phyloP scores from a whole-genome alignment of 345 rosid genomes.

The Reutealis trisperma region DNA sequence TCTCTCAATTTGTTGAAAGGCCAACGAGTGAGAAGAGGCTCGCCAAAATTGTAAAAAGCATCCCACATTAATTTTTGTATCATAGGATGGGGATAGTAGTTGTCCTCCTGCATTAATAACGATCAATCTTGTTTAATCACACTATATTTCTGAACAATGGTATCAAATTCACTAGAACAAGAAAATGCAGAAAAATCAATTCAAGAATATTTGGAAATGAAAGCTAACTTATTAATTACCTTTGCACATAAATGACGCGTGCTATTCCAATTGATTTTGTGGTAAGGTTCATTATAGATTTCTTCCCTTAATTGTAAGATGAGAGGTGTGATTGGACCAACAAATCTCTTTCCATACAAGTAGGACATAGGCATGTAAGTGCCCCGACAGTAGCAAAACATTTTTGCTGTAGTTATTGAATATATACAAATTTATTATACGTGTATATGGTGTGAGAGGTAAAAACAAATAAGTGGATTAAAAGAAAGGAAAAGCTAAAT shows the following conservation, averaged over 20 bases:
- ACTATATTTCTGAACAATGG: not conserved
- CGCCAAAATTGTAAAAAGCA: not conserved
- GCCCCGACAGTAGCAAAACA: constrained; percentile 15
- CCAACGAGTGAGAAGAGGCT: constrained; percentile 16
- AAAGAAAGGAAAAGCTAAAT: no score
- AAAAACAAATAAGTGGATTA: no score
- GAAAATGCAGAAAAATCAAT: not conserved
- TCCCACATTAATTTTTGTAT: constrained; percentile 29
- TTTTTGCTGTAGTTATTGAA: constrained; percentile 1
- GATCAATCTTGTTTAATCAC: not conserved
- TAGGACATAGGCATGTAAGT: constrained; percentile 27
- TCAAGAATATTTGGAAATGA: no score
- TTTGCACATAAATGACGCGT: constrained; percentile 21
- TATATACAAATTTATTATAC: no score
- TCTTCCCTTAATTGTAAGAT: constrained; percentile 21
- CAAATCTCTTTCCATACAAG: constrained; percentile 27
- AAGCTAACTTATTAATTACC: no score
- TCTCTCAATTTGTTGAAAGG: constrained; percentile 21
- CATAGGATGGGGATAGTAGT: constrained; percentile 11
- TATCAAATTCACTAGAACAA: no score
- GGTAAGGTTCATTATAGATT: constrained; percentile 20
- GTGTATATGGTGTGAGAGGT: not conserved
- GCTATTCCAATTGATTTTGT: constrained; percentile 18
- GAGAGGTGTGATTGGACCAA: constrained; percentile 25
- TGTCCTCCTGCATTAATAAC: constrained; percentile 21